Evolutionary conservation across 805 yeast genomes (phyloP).

Genomic region (Suhomyces kilbournensis): DNA sequence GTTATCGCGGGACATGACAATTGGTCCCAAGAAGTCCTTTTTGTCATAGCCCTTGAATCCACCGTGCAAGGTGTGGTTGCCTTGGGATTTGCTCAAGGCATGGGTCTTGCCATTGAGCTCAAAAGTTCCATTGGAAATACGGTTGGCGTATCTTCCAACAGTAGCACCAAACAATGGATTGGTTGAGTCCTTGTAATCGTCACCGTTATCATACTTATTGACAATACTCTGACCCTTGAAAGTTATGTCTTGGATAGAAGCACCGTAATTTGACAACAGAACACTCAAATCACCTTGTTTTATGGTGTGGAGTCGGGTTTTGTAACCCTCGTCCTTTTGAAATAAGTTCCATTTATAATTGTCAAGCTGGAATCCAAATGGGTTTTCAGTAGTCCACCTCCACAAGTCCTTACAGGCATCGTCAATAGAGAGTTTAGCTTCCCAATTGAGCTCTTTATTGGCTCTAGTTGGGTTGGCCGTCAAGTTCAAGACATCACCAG

Average conservation of each 20-base stretch:
- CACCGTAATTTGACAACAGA: conserved; percentile 49
- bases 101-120: conserved; percentile 38
- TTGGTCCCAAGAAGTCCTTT: conserved; percentile 52
- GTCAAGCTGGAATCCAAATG: conserved; percentile 50
- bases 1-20: conserved; percentile 34
- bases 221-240: conserved; percentile 40
- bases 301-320: conserved; percentile 37
- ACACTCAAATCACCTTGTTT: conserved; percentile 35
- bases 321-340: conserved; percentile 15
- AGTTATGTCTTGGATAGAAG: conserved; percentile 43
- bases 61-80: conserved; percentile 48
- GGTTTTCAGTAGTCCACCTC: conserved; percentile 73
- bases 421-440: conserved; percentile 51
- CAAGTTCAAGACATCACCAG: conserved; percentile 73
- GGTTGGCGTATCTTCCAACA: conserved; percentile 63
- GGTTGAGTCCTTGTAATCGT: conserved; percentile 24
- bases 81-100: conserved; percentile 43
- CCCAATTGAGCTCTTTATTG: conserved; percentile 62
- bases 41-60: conserved; percentile 53
- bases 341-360: conserved; percentile 34
- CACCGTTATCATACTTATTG: conserved; percentile 35
- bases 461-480: conserved; percentile 73
- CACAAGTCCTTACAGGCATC: conserved; percentile 72
- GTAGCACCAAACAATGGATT: conserved; percentile 62
- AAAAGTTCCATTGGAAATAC: conserved; percentile 48